Percentiles rank a stretch among this genome's conserved stretches.
Conservation (phyloP, 2,329 filamentous ascomycete species). For the Fusarium agapanthi region DNA sequence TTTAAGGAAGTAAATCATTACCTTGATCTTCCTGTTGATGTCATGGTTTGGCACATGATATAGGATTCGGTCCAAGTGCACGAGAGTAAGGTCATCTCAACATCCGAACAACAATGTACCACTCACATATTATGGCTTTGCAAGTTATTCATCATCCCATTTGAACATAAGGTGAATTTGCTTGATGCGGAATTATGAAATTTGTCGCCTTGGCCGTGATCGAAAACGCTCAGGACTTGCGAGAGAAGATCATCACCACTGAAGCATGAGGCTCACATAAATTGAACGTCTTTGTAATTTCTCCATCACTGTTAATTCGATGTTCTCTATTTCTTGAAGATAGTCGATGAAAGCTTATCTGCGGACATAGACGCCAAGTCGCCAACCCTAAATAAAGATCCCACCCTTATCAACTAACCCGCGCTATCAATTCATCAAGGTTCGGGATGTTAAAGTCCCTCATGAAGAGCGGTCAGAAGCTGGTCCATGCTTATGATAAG, state of each 20-base stretch:
- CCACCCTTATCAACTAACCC: not conserved
- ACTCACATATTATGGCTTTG: no score
- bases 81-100: not conserved
- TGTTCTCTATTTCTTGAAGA: not conserved
- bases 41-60: no score
- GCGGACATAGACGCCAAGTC: not conserved
- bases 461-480: not conserved
- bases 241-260: not conserved
- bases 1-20: fast-evolving
- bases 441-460: not conserved
- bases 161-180: fast-evolving
- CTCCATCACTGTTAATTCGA: fast-evolving
- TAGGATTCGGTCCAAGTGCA: not conserved
- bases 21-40: no score
- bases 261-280: not conserved
- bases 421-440: not conserved
- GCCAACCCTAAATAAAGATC: not conserved
- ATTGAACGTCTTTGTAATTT: fast-evolving
- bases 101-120: not conserved
- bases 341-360: not conserved
- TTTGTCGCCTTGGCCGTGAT: fast-evolving
- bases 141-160: fast-evolving
- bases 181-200: not conserved
- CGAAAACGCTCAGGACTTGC: not conserved
- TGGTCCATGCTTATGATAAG: conserved; percentile 8